Conservation (phyloP, 2,329 filamentous ascomycete species). For the Exophiala spinifera region DNA sequence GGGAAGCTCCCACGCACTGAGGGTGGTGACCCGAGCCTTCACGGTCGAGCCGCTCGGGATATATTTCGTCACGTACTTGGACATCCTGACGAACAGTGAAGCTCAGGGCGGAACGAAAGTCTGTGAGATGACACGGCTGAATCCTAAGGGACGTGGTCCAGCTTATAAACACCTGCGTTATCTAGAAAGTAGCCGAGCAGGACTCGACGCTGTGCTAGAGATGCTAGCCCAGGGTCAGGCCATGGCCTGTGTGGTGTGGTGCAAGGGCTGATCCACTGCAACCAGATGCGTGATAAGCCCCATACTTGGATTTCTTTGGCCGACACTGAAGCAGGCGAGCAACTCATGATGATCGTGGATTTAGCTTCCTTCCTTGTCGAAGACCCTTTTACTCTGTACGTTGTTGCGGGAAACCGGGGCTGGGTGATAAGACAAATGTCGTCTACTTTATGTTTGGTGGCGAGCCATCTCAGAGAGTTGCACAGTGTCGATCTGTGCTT, state of each 20-base stretch:
- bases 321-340: background rate
- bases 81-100: constrained; percentile 9
- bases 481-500: background rate
- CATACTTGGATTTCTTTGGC: constrained; percentile 14
- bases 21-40: constrained; percentile 41
- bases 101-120: background rate
- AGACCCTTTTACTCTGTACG: too few relatives aligned
- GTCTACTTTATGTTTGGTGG: constrained; percentile 1
- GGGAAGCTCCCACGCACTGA: constrained; percentile 47
- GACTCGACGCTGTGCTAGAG: background rate
- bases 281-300: constrained; percentile 17
- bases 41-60: constrained; percentile 37
- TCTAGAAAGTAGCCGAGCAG: background rate
- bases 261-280: constrained; percentile 3
- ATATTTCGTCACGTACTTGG: constrained; percentile 31
- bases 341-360: background rate
- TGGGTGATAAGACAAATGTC: constrained; percentile 7
- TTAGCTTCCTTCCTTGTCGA: background rate
- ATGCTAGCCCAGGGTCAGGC: background rate
- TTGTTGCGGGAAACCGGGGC: background rate
- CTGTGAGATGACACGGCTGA: background rate
- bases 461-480: background rate
- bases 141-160: background rate
- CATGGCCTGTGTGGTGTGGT: background rate
- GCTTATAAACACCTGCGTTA: background rate